These are phyloP conservation scores for Alternaria consortialis DNA, from an alignment of 2,329 filamentous ascomycete species.

Conservation along the genomic window DNA sequence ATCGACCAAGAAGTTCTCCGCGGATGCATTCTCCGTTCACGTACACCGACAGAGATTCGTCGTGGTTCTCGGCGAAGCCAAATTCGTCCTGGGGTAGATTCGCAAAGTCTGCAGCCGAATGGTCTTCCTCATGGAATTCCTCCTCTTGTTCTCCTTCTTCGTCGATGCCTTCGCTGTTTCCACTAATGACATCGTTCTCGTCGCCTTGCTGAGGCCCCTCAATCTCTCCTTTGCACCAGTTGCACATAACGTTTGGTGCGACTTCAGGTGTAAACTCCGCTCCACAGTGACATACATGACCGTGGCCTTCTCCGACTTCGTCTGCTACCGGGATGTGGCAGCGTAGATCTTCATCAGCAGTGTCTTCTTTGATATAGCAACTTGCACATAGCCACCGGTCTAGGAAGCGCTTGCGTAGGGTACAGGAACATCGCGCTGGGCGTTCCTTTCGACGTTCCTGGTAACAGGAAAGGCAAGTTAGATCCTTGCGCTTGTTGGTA, in stretches of 20 bases:
- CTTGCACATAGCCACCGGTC: constrained; percentile 30
- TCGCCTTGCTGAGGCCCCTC: neutral
- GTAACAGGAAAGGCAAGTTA: constrained; percentile 26
- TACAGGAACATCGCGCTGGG: constrained; percentile 23
- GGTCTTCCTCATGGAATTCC: constrained; percentile 8
- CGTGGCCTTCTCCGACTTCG: neutral
- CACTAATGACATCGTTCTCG: neutral
- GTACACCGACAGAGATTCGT: constrained; percentile 10
- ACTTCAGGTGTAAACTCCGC: neutral
- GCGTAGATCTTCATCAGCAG: neutral
- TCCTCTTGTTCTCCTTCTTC: neutral
- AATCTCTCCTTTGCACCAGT: constrained; percentile 20
- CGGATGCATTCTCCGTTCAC: neutral
- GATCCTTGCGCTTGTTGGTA: constrained; percentile 15
- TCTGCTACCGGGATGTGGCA: neutral
- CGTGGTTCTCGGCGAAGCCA: constrained; percentile 9
- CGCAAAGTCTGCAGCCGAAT: constrained; percentile 11
- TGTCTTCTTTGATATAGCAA: constrained; percentile 17
- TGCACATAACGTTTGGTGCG: constrained; percentile 10
- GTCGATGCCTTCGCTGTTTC: neutral
- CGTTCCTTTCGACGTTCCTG: neutral
- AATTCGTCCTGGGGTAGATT: neutral
- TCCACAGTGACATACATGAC: constrained; percentile 14
- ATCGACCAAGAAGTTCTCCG: constrained; percentile 7
- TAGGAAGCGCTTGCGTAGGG: constrained; percentile 26